Percentiles rank a stretch among this genome's conserved stretches.
Evolutionary conservation across 805 yeast species (phyloP).

Genomic region (Blastobotrys parvus): DNA sequence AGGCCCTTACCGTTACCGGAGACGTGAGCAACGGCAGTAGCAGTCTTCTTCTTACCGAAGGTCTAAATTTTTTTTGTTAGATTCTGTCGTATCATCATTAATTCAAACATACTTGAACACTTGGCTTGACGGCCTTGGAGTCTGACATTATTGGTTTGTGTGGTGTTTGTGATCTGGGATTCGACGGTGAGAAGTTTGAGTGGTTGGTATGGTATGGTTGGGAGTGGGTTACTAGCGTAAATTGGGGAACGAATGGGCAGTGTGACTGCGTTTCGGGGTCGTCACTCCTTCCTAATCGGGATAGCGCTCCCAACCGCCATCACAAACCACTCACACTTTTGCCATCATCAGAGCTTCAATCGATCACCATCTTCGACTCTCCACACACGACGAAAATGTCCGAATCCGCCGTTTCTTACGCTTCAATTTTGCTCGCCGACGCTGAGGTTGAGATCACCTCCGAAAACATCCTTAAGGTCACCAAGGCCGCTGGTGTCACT

Average conservation of each 20-base stretch:
- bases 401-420: conserved; percentile 89
- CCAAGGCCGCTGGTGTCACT: conserved; percentile 76
- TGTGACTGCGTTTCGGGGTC: neutral
- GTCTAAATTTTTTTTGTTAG: conserved; percentile 43
- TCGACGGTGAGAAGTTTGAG: too few species aligned
- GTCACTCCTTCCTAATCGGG: neutral
- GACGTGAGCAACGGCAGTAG: conserved; percentile 99
- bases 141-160: conserved; percentile 5
- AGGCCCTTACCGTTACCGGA: conserved; percentile 99
- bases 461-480: conserved; percentile 71
- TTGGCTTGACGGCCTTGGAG: conserved; percentile 1
- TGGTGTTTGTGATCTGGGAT: too few species aligned
- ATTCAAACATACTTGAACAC: conserved; percentile 2
- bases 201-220: too few species aligned
- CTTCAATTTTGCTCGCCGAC: conserved; percentile 97
- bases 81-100: neutral
- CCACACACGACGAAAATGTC: conserved; percentile 23
- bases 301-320: neutral
- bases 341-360: too few species aligned
- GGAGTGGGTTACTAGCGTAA: neutral
- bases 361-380: neutral
- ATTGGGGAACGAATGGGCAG: neutral
- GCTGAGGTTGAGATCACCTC: conserved; percentile 89
- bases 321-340: neutral
- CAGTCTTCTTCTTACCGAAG: conserved; percentile 99